Evolutionary conservation across 1,284 basidiomycete genomes (phyloP).

Genomic region (Tilletia horrida): DNA sequence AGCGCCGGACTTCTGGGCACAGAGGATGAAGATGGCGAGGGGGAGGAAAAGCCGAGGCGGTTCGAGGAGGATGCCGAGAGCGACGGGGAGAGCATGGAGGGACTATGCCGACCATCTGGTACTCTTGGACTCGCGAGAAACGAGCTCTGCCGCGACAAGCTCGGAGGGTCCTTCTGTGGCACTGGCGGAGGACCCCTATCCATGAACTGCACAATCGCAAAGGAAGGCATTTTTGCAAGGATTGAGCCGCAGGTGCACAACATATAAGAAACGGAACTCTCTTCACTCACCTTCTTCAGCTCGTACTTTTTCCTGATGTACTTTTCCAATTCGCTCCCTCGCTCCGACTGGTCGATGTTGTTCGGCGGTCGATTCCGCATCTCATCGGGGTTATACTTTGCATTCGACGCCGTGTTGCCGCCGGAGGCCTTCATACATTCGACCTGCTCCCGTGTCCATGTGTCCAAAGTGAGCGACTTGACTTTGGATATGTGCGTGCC

Average conservation of each 20-base stretch:
- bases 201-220: constrained; percentile 26
- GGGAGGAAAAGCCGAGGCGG: neutral
- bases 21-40: neutral
- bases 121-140: neutral
- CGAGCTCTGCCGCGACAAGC: constrained; percentile 8
- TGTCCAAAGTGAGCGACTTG: constrained; percentile 76
- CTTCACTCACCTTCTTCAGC: constrained; percentile 19
- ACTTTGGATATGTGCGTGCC: constrained; percentile 65
- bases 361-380: constrained; percentile 71
- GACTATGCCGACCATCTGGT: neutral
- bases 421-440: constrained; percentile 67
- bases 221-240: neutral
- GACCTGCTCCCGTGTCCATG: constrained; percentile 79
- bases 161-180: constrained; percentile 37
- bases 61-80: too few relatives aligned
- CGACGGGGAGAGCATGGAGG: neutral
- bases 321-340: constrained; percentile 75
- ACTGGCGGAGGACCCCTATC: constrained; percentile 41
- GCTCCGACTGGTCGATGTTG: constrained; percentile 70
- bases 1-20: neutral
- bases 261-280: neutral
- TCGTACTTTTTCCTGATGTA: constrained; percentile 69
- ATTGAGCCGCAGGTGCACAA: too few relatives aligned
- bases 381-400: constrained; percentile 72
- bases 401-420: constrained; percentile 74